Base-by-base conservation (phyloP, 2,329 filamentous ascomycete species). In the Bipolaris cookei region DNA sequence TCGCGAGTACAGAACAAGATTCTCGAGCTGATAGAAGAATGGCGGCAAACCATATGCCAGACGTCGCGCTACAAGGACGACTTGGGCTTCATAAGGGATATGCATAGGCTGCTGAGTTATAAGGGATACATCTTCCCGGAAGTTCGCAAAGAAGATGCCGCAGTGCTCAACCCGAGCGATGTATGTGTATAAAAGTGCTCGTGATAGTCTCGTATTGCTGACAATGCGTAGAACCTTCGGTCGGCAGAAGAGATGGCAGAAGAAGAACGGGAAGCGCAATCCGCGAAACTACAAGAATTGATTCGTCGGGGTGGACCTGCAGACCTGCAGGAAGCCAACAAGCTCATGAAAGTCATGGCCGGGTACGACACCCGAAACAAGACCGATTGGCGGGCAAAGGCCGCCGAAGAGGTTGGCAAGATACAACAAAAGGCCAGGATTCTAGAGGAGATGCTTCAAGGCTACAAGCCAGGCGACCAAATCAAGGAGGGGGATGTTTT, bases 201-300 rank as follows among this genome's bases (percentile, higher is more conserved):
- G 6, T 11, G 20, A 8, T 28, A 7, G 11, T 7, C 35, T 16
- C 32, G 42, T 25, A 16, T 45, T 59, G 61, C 71, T 76, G 55
- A 66, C 52, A 43, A 48, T 51, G 37, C 23, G 37, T 73, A 96
- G 92, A 97, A 95, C 71, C 84, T 99, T 42, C 92, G 96, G 79
- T 98, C 94, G 0, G 92, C 91, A 21, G 95, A 99, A 72, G 95
- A 99, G 74, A 98, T 99, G 93, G 95, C 99, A 73, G 92, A 96
- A 70, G 95, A 99, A 78, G 95, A 99, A 75, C 86, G 86, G 55
- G 92, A 94, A 68, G 94, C 94, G 2, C 95, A 99, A 74, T 97
- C 92, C 2, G 95, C 95, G n/a, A 99, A 99, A 78, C 84, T 99
- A 16, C 95, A 99, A 74, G 95, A 99, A 78, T 83, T 99, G 51